These are phyloP conservation scores for Saccharomycopsis hybrid DNA, from an alignment of 1,139 yeast species.

Conservation along the genomic window DNA sequence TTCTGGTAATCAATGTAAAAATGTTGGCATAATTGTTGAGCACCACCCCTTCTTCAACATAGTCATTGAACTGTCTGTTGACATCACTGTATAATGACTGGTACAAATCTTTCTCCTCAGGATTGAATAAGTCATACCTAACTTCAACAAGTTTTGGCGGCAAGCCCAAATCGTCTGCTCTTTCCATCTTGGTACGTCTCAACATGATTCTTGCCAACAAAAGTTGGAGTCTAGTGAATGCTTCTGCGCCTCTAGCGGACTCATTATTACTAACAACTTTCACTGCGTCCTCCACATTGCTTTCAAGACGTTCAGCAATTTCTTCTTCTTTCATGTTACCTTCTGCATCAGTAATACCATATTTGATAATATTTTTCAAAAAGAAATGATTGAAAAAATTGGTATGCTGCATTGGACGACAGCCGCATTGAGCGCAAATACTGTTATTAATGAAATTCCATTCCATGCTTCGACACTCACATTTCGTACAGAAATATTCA, in stretches of 20 bases:
- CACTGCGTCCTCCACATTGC: constrained; percentile 1
- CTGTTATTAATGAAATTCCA: constrained; percentile 84
- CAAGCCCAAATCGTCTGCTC: constrained; percentile 94
- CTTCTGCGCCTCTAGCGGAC: constrained; percentile 45
- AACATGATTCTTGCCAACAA: constrained; percentile 77
- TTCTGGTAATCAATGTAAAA: constrained; percentile 88
- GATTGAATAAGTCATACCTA: constrained; percentile 79
- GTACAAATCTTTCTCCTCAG: constrained; percentile 89
- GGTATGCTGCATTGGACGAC: constrained; percentile 89
- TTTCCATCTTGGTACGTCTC: constrained; percentile 87
- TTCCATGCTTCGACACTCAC: constrained; percentile 72
- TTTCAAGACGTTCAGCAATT: constrained; percentile 1
- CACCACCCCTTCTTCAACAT: constrained; percentile 93
- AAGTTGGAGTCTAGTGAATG: constrained; percentile 70
- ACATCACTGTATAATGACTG: constrained; percentile 83
- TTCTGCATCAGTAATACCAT: constrained; percentile 65
- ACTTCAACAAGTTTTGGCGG: constrained; percentile 93
- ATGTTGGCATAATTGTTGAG: constrained; percentile 93
- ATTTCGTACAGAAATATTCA: constrained; percentile 82
- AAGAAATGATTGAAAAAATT: constrained; percentile 93
- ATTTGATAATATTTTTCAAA: constrained; percentile 84
- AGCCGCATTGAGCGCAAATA: constrained; percentile 82
- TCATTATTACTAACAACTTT: not conserved
- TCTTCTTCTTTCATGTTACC: constrained; percentile 16
- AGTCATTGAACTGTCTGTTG: constrained; percentile 75